Evolutionary conservation across 306 rosid species (phyloP), one percentile per base, ranked within the genome.

Genomic region (Vicia villosa): DNA sequence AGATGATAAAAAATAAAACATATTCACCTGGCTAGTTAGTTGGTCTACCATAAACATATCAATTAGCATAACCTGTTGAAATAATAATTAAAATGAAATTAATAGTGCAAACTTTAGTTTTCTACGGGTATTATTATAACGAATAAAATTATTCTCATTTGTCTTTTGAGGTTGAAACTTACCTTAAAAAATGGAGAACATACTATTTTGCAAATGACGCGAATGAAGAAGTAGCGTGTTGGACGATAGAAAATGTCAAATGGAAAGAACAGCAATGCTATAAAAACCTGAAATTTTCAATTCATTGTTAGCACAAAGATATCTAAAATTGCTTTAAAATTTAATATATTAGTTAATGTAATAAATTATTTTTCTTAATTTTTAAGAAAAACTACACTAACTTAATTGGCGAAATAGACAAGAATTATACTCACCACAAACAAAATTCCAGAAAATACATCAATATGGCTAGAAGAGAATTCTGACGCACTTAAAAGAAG

Each of bases 11-110:
- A 24, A 50, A 8, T 12, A 12, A 6, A 19, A 26, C 42, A 66
- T n/a, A 45, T 54, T 77, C 68, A 95, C 97, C 96, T 95, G 97
- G 74, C 99, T 95, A 63, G 96, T 89, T 55, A 95, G 91, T 68
- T 95, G 99, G 79, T 95, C 97, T 66, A 96, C 97, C 99, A 95
- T 86, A 52, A 91, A 95, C 75, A 85, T 83, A 61, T 95, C 99
- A 34, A 89, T 97, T 58, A 91, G 38, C 56, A 80, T 34, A 86
- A 91, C 95, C 97, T 91, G 83, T 38, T 66, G 5, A 45, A 8
- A 63, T 21, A 14, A 21, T 5, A 42, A 63, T 59, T 47, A 10
- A 9, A 59, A 63, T 42, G 8, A 45, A 30, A 60, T 10, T 38
- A 74, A 19, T 20, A 50, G 19, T 45, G 38, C 9, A 14, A 26